Base-by-base conservation (phyloP, 129 eudicot genomes). In the Flaveria brownii region DNA sequence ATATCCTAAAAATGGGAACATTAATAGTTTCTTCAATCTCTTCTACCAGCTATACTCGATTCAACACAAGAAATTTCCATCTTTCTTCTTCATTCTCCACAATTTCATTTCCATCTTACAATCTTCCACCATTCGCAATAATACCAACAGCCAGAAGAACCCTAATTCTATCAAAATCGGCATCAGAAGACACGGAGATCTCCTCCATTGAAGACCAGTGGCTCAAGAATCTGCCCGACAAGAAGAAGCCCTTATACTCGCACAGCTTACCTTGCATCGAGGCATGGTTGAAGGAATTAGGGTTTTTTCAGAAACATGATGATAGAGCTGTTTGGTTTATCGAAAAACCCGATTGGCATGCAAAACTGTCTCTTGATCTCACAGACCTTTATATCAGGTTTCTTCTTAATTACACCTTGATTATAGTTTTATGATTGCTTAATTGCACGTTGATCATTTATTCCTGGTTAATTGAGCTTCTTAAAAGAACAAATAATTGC, bases 231-330 rank as follows among this genome's bases (percentile, higher is more conserved):
- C 66, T 94, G 8, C 98, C 98, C 1, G 98, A 94, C 6, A 94
- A 87, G 81, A 94, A 87, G 81, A 94, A 94, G 61, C 92, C 98
- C 17, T 71, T 94, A 47, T 94, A 91, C 67, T 82, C 96, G 22
- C 97, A 94, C 84, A 94, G 98, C 78, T 80, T 94, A 77, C 98
- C 97, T 36, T 84, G 97, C 57, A 55, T 94, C 0, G 98, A 94
- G 28, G 90, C 90, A 1, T 94, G 98, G 98, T 64, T 94, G 71
- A 86, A 63, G 75, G 80, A 85, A 61, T 77, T 94, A 46, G 96
- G 97, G 76, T 94, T 94, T 84, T 78, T 81, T 46, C 98, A 89
- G 80, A 94, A 93, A 30, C 83, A 77, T 61, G 96, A 89, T 28
- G 97, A 91, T 80, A 79, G 90, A 83, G 97, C 98, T 52, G 83